Base-by-base conservation (phyloP, 2,329 filamentous ascomycete genomes). In the Emmonsia crescens region DNA sequence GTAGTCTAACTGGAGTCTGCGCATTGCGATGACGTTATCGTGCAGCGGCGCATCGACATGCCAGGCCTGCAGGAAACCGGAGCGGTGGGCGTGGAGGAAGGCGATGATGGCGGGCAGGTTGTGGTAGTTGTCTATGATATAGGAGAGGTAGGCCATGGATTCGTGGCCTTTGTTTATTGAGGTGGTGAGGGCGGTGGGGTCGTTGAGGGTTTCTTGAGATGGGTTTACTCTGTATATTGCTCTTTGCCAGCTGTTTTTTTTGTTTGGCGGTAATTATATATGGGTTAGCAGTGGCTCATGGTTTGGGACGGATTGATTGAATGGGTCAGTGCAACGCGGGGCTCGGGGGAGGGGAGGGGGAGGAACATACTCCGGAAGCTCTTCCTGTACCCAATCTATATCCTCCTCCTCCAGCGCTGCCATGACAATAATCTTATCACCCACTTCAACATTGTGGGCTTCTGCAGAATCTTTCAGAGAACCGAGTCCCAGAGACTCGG, bases 71-170 rank as follows among this genome's bases (percentile, higher is more conserved):
- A 55, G n/a, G 16, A 38, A 55, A 14, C 65, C 60, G 58, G 67
- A 69, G 40, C 70, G 69, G 67, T 79, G 52, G 9, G 70, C 61
- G 63, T 73, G 80, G 59, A 81, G 68, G 70, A 82, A 83, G 63
- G 80, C 71, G 60, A 79, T 68, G 62, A 72, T 75, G 9, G 71
- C 68, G 4, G 81, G 79, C 3, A 82, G 73, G 42, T 64, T 61
- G 67, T 79, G 74, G 74, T 82, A 82, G 64, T 75, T 73, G 65
- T 80, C 77, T 67, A 81, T 79, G 62, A 82, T 75, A 72, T 81
- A 78, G 44, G 64, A 81, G 16, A 82, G 72, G 67, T 82, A 81
- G 27, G 79, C 78, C 79, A 82, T 82, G 40, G 79, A 77, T 71
- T 83, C 80, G 61, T 76, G 76, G 38, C 80, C 80, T 66, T 81